A percentile compares a stretch with the other conserved stretches of the same genome.
Evolutionary conservation across 202 grass and related monocot genomes (phyloP).

Genomic region (Zizania palustris): DNA sequence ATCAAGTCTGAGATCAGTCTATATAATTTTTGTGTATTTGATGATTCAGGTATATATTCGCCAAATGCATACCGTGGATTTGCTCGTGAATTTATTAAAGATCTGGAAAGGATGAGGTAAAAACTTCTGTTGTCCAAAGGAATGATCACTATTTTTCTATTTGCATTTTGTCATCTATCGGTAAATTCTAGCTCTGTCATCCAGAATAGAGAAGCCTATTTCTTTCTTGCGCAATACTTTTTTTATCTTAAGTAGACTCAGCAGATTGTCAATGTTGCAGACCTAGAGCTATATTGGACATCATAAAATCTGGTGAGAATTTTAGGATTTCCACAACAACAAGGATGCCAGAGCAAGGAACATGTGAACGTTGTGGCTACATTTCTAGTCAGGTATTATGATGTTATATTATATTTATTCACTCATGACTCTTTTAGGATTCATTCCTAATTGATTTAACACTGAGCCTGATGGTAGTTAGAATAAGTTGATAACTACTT

Average conservation of each 20-base stretch:
- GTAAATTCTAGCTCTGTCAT: neutral
- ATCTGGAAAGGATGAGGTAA: slow-evolving; percentile 94
- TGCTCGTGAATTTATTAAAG: slow-evolving; percentile 97
- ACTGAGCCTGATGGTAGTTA: neutral
- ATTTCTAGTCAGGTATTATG: slow-evolving; percentile 86
- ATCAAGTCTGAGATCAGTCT: neutral
- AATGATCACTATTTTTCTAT: neutral
- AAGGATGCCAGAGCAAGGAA: slow-evolving; percentile 88
- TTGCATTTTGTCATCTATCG: slow-evolving; percentile 13
- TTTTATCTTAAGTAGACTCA: slow-evolving; percentile 18
- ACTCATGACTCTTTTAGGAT: neutral
- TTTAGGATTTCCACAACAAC: slow-evolving; percentile 89
- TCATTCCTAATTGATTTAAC: neutral
- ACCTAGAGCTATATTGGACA: slow-evolving; percentile 89
- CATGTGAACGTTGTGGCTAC: slow-evolving; percentile 72
- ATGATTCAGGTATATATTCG: slow-evolving; percentile 75
- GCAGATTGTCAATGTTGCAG: slow-evolving; percentile 48
- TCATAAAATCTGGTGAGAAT: slow-evolving; percentile 86
- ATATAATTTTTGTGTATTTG: slow-evolving; percentile 3
- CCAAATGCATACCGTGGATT: slow-evolving; percentile 97
- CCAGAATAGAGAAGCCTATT: neutral
- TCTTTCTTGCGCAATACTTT: neutral
- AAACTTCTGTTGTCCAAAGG: neutral
- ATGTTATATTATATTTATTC: neutral
- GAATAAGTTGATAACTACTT: neutral